Evolutionary conservation across 495 filamentous ascomycete species (phyloP).

Genomic region (Tuber calosporum): DNA sequence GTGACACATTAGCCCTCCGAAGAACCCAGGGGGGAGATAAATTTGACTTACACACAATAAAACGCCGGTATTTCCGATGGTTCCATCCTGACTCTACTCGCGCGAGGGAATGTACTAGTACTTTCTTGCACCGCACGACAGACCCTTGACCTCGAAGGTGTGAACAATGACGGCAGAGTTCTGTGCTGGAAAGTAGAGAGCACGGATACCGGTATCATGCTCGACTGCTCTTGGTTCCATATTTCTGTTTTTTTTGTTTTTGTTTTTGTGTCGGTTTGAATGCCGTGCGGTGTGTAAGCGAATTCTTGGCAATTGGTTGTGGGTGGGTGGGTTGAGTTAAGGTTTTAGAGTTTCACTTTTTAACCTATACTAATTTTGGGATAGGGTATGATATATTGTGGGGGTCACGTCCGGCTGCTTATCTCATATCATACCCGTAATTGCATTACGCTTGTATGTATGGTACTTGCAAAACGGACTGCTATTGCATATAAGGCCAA

Average conservation of each 20-base stretch:
- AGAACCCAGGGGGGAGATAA: too few relatives aligned
- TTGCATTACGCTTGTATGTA: too few relatives aligned
- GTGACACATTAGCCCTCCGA: not conserved
- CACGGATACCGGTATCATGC: not conserved
- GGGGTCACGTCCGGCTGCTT: too few relatives aligned
- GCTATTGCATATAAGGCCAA: too few relatives aligned
- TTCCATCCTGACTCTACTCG: slow-evolving; percentile 35
- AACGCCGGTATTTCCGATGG: slow-evolving; percentile 58
- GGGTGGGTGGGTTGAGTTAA: not conserved
- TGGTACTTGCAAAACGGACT: too few relatives aligned
- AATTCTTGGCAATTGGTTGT: not conserved
- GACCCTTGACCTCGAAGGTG: not conserved
- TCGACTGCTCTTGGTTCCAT: not conserved
- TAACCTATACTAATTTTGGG: too few relatives aligned
- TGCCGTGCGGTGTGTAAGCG: not conserved
- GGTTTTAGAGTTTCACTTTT: not conserved
- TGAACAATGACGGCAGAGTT: not conserved
- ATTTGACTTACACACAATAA: slow-evolving; percentile 50
- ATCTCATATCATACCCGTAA: too few relatives aligned
- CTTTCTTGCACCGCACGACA: not conserved
- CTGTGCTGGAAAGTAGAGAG: not conserved
- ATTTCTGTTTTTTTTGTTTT: not conserved
- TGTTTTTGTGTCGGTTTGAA: not conserved
- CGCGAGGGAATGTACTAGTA: not conserved
- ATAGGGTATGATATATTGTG: too few relatives aligned